Evolutionary conservation across 306 rosid genomes (phyloP).

Genomic region (Inga laurina): DNA sequence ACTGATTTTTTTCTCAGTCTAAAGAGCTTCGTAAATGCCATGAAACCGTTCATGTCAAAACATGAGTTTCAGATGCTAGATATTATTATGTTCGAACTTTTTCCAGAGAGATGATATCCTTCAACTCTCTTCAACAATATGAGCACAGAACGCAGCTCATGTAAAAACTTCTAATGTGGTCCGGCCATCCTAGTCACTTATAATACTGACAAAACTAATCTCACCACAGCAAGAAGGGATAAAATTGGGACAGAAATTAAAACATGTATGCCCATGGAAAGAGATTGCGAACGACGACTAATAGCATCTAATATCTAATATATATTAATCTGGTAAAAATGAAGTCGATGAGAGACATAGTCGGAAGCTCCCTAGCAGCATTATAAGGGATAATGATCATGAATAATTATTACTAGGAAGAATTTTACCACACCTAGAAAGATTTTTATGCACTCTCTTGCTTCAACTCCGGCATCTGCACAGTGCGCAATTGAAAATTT

Average conservation of each 20-base stretch:
- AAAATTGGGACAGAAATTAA: not conserved
- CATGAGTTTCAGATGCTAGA: not conserved
- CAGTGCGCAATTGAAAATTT: conserved; percentile 20
- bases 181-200: not conserved
- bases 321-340: not conserved
- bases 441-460: conserved; percentile 77
- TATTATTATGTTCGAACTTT: not conserved
- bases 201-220: not conserved
- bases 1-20: not conserved
- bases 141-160: not conserved
- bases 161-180: not conserved
- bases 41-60: not conserved
- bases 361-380: not conserved
- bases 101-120: not conserved
- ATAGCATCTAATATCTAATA: not conserved
- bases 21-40: not conserved
- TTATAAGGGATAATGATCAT: not conserved
- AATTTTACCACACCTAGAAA: conserved; percentile 61
- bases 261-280: not conserved
- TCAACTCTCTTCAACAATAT: not conserved
- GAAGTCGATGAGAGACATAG: not conserved
- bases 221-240: not conserved
- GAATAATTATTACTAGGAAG: not conserved
- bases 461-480: conserved; percentile 76
- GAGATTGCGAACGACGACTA: too few species aligned